Evolutionary conservation across 2,329 filamentous ascomycete genomes (phyloP).

Genomic region (Exophiala sideris): DNA sequence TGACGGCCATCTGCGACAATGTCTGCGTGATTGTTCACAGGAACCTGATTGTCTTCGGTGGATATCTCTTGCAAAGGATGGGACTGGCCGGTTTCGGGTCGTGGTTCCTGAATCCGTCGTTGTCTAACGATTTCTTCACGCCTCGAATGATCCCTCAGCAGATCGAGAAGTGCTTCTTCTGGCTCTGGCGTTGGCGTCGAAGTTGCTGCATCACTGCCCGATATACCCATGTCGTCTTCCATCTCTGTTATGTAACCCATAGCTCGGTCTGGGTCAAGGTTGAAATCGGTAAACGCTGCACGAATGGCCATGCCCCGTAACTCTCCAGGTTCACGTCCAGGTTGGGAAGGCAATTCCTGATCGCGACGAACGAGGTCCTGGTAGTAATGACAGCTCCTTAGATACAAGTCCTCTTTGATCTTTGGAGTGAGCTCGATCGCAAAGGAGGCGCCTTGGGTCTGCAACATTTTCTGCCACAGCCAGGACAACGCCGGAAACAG

Average conservation of each 20-base stretch:
- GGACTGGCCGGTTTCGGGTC: no score
- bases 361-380: constrained; percentile 4
- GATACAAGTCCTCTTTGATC: constrained; percentile 14
- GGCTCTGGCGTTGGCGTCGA: constrained; percentile 25
- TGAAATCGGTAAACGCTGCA: constrained; percentile 16
- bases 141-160: not conserved
- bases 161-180: constrained; percentile 2
- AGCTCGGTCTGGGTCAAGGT: constrained; percentile 15
- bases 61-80: not conserved
- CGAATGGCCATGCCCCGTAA: constrained; percentile 16
- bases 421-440: constrained; percentile 12
- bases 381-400: constrained; percentile 11
- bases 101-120: not conserved
- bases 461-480: constrained; percentile 17
- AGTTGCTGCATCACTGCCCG: constrained; percentile 12
- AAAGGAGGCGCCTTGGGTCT: constrained; percentile 15
- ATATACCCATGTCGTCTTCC: constrained; percentile 14
- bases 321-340: constrained; percentile 4
- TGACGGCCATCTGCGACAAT: not conserved
- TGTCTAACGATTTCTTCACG: not conserved
- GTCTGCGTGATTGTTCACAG: not conserved
- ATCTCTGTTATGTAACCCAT: constrained; percentile 14
- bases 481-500: constrained; percentile 17
- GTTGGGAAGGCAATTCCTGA: not conserved
- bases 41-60: no score